These are phyloP conservation scores for Tripterygium wilfordii DNA, from an alignment of 177 flowering plant species.

Conservation along the genomic window DNA sequence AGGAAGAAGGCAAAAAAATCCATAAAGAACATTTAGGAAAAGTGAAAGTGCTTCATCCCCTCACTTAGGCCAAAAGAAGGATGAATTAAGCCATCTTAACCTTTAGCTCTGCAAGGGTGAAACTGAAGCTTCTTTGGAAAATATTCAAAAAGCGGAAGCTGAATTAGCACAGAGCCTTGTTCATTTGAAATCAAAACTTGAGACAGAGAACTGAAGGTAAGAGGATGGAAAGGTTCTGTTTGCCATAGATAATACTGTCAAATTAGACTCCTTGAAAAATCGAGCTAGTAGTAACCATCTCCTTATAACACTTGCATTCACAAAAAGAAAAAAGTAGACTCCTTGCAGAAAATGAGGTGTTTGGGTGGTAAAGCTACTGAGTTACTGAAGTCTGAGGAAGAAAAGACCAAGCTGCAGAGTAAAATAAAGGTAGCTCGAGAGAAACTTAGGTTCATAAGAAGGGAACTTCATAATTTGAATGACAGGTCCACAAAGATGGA, in stretches of 20 bases:
- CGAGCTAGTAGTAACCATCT: too few species aligned
- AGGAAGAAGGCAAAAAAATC: too few species aligned
- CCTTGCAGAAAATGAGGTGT: conserved; percentile 39
- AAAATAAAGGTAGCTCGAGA: conserved; percentile 53
- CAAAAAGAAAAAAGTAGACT: conserved; percentile 34
- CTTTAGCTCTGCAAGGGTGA: conserved; percentile 29
- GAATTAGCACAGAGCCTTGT: conserved; percentile 35
- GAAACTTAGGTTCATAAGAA: conserved; percentile 35
- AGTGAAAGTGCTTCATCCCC: conserved; percentile 28
- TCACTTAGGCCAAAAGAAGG: conserved; percentile 40
- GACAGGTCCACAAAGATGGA: conserved; percentile 32
- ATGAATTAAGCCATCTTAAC: conserved; percentile 41
- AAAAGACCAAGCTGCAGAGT: conserved; percentile 54
- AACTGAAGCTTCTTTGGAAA: conserved; percentile 27
- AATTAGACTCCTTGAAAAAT: too few species aligned
- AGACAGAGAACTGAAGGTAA: conserved; percentile 48
- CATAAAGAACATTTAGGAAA: too few species aligned
- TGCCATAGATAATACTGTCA: conserved; percentile 72
- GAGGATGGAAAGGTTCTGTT: conserved; percentile 77
- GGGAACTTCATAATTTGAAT: conserved; percentile 39
- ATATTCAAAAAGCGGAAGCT: conserved; percentile 40
- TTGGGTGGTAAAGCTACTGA: conserved; percentile 69
- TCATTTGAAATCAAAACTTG: conserved; percentile 49
- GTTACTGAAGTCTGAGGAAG: conserved; percentile 77
- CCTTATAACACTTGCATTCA: too few species aligned